Evolutionary conservation across 2,329 filamentous ascomycete species (phyloP), one percentile per base, ranked within the genome.

Genomic region (Lecanicillium sp.): DNA sequence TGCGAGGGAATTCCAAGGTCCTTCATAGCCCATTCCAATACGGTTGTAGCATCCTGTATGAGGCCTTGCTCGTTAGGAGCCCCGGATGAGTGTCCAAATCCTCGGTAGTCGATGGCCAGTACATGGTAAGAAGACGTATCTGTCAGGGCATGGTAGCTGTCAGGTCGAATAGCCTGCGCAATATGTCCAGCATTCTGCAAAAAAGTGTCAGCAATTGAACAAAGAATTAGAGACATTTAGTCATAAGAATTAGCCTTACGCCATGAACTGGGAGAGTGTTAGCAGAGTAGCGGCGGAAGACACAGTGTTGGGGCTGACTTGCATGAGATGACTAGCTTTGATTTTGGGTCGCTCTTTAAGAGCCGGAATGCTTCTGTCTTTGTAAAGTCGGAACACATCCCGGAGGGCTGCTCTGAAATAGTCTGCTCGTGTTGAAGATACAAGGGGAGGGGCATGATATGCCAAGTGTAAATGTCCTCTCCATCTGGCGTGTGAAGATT

Each of bases 41-140:
- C 64, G 0, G 87, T 71, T 4, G 83, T 68, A 13, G 81, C 87
- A 55, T 97, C 90, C 4, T 75, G 77, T 40, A 94, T 85, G 7
- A 97, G 64, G 0, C 90, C 90, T 27, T 73, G 64, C 62, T 97
- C 90, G 0, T 80, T 82, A 1, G 90, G 90, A 4, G 62, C 65
- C n/a, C 90, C 87, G 1, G 81, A 86, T 8, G 85, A 92, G 29
- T 77, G 72, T 1, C 88, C 89, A 50, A 87, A 96, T 6, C 89
- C 89, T 14, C 89, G 83, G 61, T 96, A 96, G 66, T 95, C 88
- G 51, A 95, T 79, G 29, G 87, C 77, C n/a, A 96, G 68, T 32
- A 95, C 75, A 55, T 96, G 89, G 39, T 88, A 79, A 0, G 73
- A 74, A 2, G 83, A 84, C 3, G 81, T 78, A 37, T 83, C 76